Evolutionary conservation across 139 green algal genomes (phyloP).

Genomic region (Marvania coccoides): DNA sequence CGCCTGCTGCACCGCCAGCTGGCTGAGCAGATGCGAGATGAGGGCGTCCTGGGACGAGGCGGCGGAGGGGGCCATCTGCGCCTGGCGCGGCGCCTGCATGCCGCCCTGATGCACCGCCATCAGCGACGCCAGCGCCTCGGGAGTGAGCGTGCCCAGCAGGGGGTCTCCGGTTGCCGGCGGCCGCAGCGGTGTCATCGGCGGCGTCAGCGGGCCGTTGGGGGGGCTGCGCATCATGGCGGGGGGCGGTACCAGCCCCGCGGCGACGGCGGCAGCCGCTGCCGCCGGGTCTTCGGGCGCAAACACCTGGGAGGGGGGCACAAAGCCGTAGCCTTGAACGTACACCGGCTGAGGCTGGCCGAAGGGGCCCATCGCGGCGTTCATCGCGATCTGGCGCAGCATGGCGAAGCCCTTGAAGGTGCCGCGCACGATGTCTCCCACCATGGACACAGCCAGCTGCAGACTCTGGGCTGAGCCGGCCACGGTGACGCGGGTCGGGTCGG

Average conservation of each 20-base stretch:
- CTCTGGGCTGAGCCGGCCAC: slow-evolving; percentile 57
- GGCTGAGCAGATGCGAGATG: slow-evolving; percentile 20
- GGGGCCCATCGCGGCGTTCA: slow-evolving; percentile 1
- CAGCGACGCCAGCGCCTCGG: slow-evolving; percentile 7
- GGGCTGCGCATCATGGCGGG: slow-evolving; percentile 13
- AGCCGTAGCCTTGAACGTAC: slow-evolving; percentile 47
- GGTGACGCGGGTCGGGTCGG: slow-evolving; percentile 74
- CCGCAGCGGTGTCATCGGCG: slow-evolving; percentile 24
- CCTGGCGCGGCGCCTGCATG: too few relatives aligned
- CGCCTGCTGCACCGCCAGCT: slow-evolving; percentile 4
- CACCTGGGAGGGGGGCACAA: slow-evolving; percentile 45
- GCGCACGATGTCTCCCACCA: slow-evolving; percentile 45
- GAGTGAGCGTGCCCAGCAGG: background rate
- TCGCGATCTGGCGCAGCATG: slow-evolving; percentile 43
- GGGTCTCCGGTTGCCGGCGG: background rate
- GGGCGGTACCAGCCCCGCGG: background rate
- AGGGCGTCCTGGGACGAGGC: slow-evolving; percentile 8
- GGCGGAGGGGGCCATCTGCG: too few relatives aligned
- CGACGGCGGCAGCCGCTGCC: background rate
- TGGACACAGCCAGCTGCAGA: slow-evolving; percentile 36
- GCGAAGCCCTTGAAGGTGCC: slow-evolving; percentile 61
- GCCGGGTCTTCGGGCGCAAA: background rate
- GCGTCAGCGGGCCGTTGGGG: slow-evolving; percentile 18
- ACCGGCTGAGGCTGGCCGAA: slow-evolving; percentile 22
- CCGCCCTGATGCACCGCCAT: slow-evolving; percentile 5